A percentile compares a stretch with the other conserved stretches of the same genome.
These are phyloP conservation scores for Globisporangium nodosum DNA, from an alignment of 352 stramenopile genomes.

Conservation along the genomic window DNA sequence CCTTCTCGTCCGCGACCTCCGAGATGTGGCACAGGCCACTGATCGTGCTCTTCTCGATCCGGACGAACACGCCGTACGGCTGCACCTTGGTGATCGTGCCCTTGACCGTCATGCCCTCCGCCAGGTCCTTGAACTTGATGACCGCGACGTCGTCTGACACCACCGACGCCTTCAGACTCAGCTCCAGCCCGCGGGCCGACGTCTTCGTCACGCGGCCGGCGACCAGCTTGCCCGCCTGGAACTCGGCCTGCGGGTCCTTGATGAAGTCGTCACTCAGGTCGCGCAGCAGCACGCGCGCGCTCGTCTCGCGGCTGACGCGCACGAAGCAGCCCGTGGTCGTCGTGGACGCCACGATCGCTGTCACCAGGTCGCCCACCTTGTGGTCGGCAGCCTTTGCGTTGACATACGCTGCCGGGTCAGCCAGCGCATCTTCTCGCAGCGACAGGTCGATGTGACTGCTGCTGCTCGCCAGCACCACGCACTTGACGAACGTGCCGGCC, in stretches of 20 bases:
- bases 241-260: conserved; percentile 85
- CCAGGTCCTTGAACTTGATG: conserved; percentile 88
- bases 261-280: conserved; percentile 95
- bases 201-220: conserved; percentile 91
- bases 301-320: conserved; percentile 81
- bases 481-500: conserved; percentile 60
- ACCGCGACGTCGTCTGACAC: conserved; percentile 85
- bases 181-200: conserved; percentile 77
- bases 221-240: conserved; percentile 92
- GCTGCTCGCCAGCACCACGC: conserved; percentile 57
- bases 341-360: conserved; percentile 90
- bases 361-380: conserved; percentile 82
- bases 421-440: conserved; percentile 57
- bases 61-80: conserved; percentile 95
- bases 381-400: conserved; percentile 27
- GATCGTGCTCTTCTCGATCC: conserved; percentile 94
- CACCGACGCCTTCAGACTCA: conserved; percentile 93
- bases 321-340: conserved; percentile 93
- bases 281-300: conserved; percentile 90
- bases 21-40: conserved; percentile 95
- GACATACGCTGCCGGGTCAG: conserved; percentile 46
- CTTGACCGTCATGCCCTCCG: conserved; percentile 89
- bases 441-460: conserved; percentile 67
- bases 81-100: conserved; percentile 95
- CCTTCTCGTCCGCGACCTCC: conserved; percentile 93